Evolutionary conservation across 139 green algal species (phyloP), one percentile per base, ranked within the genome.

Genomic region (Auxenochlorella pyrenoidosa): DNA sequence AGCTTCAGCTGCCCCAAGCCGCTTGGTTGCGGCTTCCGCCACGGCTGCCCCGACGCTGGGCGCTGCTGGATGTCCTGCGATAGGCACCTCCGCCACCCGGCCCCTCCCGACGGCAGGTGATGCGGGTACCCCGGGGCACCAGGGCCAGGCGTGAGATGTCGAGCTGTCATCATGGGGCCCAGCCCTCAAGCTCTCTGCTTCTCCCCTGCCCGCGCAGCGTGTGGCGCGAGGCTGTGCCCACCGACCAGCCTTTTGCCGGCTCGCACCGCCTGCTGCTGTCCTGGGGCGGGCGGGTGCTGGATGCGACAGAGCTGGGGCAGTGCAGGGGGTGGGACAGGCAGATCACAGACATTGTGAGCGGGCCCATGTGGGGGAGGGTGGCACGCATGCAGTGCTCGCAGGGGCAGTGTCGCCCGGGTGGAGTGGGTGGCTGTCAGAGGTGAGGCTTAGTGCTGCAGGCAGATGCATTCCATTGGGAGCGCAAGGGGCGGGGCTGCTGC

Each of bases 11-110:
- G 75, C 30, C 21, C 75, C 75, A 81, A 81, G 75, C 75, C 73
- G 12, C 30, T 26, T 40, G 75, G 75, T 15, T 81, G 75, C 75
- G 75, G 75, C 75, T 81, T 43, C 43, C 75, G 75, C 44, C 75
- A 81, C 75, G 15, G 43, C 21, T 83, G 78, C 51, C n/a, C 22
- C 26, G 78, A 51, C 51, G 5, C 21, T 12, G 19, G 16, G n/a
- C 36, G 34, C 6, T 12, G 78, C 41, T 71, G 51, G 51, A 70
- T 83, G 78, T 30, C 47, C 22, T 68, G 78, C 78, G 44, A 81
- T 43, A 40, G 28, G 43, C 75, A 81, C 44, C 10, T 15, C 12
- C n/a, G 15, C 16, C 75, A 81, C 75, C 28, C 75, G 3, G 43
- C 51, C 18, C 75, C 75, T 38, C 24, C 73, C 1, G 73, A 79